A percentile compares a stretch with the other conserved stretches of the same genome.
phyloP scores from a whole-genome alignment of 352 stramenopile genomes.

The Globisporangium camurandrum region DNA sequence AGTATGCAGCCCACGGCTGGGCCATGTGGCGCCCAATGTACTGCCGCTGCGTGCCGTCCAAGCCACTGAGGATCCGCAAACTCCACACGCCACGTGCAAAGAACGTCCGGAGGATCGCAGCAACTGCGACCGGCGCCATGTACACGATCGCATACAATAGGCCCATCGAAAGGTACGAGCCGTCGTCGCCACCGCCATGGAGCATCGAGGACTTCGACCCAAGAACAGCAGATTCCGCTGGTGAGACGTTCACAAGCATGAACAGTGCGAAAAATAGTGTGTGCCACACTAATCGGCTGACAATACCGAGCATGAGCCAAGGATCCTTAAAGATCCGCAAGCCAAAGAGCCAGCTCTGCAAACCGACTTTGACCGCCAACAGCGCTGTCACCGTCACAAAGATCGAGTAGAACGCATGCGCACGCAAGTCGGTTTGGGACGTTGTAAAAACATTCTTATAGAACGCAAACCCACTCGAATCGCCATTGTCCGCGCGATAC shows the following conservation, averaged over 20 bases:
- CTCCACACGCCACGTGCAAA: conserved; percentile 44
- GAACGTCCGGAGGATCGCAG: conserved; percentile 42
- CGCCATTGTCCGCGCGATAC: conserved; percentile 54
- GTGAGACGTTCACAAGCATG: conserved; percentile 48
- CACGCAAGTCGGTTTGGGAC: conserved; percentile 44
- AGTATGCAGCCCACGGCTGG: conserved; percentile 54
- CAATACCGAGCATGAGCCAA: conserved; percentile 54
- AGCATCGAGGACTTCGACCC: conserved; percentile 33
- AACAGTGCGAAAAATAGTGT: conserved; percentile 67
- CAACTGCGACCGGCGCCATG: conserved; percentile 40
- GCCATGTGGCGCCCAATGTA: conserved; percentile 73
- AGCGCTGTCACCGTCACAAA: conserved; percentile 54
- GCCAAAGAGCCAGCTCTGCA: conserved; percentile 75
- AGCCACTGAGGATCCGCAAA: conserved; percentile 46
- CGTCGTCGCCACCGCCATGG: conserved; percentile 33
- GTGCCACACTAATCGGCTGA: conserved; percentile 68
- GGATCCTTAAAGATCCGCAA: conserved; percentile 55
- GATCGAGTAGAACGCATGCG: conserved; percentile 65
- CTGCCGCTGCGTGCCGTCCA: conserved; percentile 65
- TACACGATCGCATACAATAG: conserved; percentile 55
- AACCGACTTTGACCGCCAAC: conserved; percentile 49
- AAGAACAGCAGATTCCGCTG: conserved; percentile 38
- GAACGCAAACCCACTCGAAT: conserved; percentile 36
- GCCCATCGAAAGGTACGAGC: conserved; percentile 55
- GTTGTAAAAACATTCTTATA: conserved; percentile 58